A percentile compares a stretch with the other conserved stretches of the same genome.
phyloP scores from a whole-genome alignment of 345 rosid genomes.

The Hibiscus trionum region DNA sequence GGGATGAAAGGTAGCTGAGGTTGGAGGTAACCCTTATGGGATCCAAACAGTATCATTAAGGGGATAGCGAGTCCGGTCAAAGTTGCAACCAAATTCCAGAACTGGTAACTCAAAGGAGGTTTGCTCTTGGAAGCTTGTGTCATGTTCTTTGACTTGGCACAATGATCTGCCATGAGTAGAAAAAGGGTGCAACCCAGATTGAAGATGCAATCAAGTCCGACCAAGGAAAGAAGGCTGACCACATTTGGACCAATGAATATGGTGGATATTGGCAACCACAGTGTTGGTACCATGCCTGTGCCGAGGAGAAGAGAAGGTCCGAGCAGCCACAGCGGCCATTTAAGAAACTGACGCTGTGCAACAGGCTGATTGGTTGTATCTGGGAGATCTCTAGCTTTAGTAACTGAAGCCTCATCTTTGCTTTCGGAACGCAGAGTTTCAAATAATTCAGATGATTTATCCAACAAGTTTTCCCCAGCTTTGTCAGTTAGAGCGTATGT shows the following conservation, averaged over 20 bases:
- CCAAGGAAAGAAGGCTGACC: slow-evolving; percentile 77
- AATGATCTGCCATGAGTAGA: slow-evolving; percentile 81
- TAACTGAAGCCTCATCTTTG: slow-evolving; percentile 26
- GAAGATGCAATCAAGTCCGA: slow-evolving; percentile 85
- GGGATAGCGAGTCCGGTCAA: slow-evolving; percentile 59
- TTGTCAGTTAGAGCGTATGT: slow-evolving; percentile 40
- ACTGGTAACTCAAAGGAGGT: slow-evolving; percentile 74
- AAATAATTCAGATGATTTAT: slow-evolving; percentile 42
- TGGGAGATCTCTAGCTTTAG: slow-evolving; percentile 18
- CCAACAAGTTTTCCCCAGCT: slow-evolving; percentile 30
- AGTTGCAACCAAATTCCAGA: slow-evolving; percentile 67
- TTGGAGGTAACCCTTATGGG: slow-evolving; percentile 58
- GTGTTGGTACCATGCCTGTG: slow-evolving; percentile 81
- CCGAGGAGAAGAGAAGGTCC: slow-evolving; percentile 80
- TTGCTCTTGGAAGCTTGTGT: slow-evolving; percentile 35
- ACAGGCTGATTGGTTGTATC: slow-evolving; percentile 16
- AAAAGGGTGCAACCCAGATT: slow-evolving; percentile 80
- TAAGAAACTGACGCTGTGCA: slow-evolving; percentile 43
- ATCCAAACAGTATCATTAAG: slow-evolving; percentile 41
- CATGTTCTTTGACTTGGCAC: slow-evolving; percentile 46
- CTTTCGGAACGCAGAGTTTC: slow-evolving; percentile 41
- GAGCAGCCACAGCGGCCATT: slow-evolving; percentile 86
- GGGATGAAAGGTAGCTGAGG: slow-evolving; percentile 62
- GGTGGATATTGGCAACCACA: slow-evolving; percentile 88
- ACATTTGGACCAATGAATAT: slow-evolving; percentile 77